A percentile compares a stretch with the other conserved stretches of the same genome.
phyloP scores from a whole-genome alignment of 768 basidiomycete species.

The Trametes coccinea region DNA sequence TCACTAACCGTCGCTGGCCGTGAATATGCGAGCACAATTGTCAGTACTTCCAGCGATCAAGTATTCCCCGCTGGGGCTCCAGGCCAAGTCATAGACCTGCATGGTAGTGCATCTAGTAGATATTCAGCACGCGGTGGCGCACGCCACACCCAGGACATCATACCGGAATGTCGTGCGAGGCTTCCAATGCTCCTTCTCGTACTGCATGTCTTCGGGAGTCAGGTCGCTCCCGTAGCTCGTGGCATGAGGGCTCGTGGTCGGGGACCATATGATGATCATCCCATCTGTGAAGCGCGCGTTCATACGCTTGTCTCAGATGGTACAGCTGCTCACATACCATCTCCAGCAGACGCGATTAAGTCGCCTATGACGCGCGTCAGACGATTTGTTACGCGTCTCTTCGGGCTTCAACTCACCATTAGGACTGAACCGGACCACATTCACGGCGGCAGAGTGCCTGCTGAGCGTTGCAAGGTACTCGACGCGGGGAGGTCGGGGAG shows the following conservation, averaged over 20 bases:
- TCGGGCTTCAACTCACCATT: slow-evolving; percentile 59
- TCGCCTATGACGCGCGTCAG: slow-evolving; percentile 56
- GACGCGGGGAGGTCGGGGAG: slow-evolving; percentile 74
- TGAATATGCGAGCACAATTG: slow-evolving; percentile 87
- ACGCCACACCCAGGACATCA: slow-evolving; percentile 20
- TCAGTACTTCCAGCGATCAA: slow-evolving; percentile 97
- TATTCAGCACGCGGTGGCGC: not conserved
- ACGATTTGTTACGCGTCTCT: not conserved
- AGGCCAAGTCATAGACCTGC: slow-evolving; percentile 97
- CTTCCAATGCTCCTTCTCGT: slow-evolving; percentile 96
- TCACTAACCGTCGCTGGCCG: slow-evolving; percentile 64
- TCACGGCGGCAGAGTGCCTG: slow-evolving; percentile 92
- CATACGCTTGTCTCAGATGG: not conserved
- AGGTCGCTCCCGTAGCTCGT: slow-evolving; percentile 83
- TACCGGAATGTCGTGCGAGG: slow-evolving; percentile 83
- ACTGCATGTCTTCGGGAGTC: slow-evolving; percentile 72
- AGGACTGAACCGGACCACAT: slow-evolving; percentile 94
- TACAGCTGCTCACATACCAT: slow-evolving; percentile 59
- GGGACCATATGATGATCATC: slow-evolving; percentile 96
- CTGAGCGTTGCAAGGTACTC: slow-evolving; percentile 95
- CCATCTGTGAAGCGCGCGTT: slow-evolving; percentile 61
- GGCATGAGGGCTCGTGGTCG: slow-evolving; percentile 68
- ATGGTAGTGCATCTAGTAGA: slow-evolving; percentile 79
- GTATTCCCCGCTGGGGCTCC: slow-evolving; percentile 95
- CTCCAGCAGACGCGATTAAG: slow-evolving; percentile 92